phyloP scores from a whole-genome alignment of 2,329 filamentous ascomycete species.

The Aspergillus unguis region DNA sequence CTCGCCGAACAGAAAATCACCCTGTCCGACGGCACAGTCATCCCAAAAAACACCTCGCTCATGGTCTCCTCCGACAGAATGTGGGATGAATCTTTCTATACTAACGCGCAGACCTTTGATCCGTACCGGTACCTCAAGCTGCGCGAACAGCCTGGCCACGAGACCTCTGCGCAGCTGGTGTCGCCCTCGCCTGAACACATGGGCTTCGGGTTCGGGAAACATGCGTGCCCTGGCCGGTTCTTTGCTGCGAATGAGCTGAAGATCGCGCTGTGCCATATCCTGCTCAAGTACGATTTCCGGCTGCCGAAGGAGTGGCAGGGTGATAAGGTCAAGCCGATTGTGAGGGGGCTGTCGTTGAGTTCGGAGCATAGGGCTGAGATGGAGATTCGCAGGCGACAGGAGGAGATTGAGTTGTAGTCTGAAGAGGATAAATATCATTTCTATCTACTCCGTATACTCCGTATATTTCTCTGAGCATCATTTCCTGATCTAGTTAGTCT shows the following conservation, averaged over 20 bases:
- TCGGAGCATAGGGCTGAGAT: not conserved
- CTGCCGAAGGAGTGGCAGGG: not conserved
- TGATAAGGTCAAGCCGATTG: not conserved
- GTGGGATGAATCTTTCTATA: slow-evolving; percentile 10
- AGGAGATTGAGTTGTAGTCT: not conserved
- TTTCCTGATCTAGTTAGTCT: too few relatives aligned
- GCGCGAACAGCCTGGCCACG: slow-evolving; percentile 3
- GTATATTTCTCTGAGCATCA: too few relatives aligned
- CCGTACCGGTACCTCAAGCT: slow-evolving; percentile 12
- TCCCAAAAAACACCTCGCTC: slow-evolving; percentile 4
- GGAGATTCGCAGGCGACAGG: not conserved
- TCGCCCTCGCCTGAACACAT: slow-evolving; percentile 8
- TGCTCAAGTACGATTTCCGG: slow-evolving; percentile 50
- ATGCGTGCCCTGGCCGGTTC: slow-evolving; percentile 49
- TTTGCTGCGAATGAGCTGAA: slow-evolving; percentile 54
- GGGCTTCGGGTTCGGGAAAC: slow-evolving; percentile 30
- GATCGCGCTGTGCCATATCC: slow-evolving; percentile 48
- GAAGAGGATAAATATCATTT: too few relatives aligned
- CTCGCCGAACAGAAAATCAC: slow-evolving; percentile 6
- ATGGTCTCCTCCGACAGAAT: slow-evolving; percentile 6
- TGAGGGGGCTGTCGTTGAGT: not conserved
- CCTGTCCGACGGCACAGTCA: slow-evolving; percentile 11
- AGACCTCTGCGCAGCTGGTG: slow-evolving; percentile 16
- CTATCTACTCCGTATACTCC: too few relatives aligned
- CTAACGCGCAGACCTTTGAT: slow-evolving; percentile 8